Base-by-base conservation (phyloP, 2,329 filamentous ascomycete species). In the Calycina herbarum region DNA sequence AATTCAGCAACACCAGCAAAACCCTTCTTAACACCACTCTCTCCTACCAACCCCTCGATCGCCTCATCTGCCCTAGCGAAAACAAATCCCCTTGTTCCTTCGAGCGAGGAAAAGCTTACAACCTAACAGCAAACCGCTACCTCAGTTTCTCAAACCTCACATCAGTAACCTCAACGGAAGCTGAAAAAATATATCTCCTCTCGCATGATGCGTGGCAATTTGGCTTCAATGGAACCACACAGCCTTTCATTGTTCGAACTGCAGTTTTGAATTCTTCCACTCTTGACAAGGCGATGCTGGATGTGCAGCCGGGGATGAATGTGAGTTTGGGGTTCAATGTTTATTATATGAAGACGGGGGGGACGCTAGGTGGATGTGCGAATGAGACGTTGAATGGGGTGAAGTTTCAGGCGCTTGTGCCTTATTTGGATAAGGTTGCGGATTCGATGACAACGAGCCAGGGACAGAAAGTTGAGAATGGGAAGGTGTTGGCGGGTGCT, bases 361-460 rank as follows among this genome's bases (percentile, higher is more conserved):
- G 45, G n/a, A 24, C 10, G 2, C 10, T 51, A 2, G 10, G 20
- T 51, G 45, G 45, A 7, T 51, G 45, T 51, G 45, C 45, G 45
- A 51, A 51, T 51, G 45, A 51, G 45, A 51, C 45, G 45, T 24
- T 51, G n/a, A 51, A 51, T 51, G 45, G 45, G 45, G n/a, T 20
- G 45, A 51, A 51, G n/a, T 51, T 51, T 51, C 15, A 51, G 6
- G 45, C 20, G 1, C 7, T 51, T 7, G 45, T 24, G n/a, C n/a
- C 45, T 20, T 51, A 20, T 51, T 51, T 51, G 45, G 45, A 51
- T 6, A 51, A 20, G 10, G 20, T 40, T 40, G 8, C 45, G n/a
- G 45, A n/a, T 20, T 17, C 20, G n/a, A 1, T 40, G 38, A 13
- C n/a, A 4, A 24, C 4, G 2, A 20, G 20, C 24, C n/a, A 51